Evolutionary conservation across 257 asterid species (phyloP).

Genomic region (Knoxia roxburghii): DNA sequence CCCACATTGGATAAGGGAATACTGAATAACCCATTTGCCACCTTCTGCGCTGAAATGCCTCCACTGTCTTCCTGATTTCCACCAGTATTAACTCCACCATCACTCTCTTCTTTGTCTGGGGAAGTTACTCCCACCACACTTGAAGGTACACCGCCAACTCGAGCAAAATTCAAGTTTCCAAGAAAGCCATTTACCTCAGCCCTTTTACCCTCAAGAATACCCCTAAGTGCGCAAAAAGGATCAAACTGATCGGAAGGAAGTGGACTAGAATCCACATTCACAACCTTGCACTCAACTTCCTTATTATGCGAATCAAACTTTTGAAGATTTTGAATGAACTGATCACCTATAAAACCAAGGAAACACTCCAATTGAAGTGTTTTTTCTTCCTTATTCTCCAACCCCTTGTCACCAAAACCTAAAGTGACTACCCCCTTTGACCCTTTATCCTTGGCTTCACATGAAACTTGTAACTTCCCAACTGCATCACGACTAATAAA

Average conservation of each 20-base stretch:
- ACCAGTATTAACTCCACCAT: slow-evolving; percentile 40
- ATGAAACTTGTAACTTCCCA: slow-evolving; percentile 20
- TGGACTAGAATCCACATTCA: slow-evolving; percentile 22
- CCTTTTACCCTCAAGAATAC: slow-evolving; percentile 74
- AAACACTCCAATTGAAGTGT: slow-evolving; percentile 57
- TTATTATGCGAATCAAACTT: slow-evolving; percentile 50
- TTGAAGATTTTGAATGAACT: slow-evolving; percentile 51
- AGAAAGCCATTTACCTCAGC: slow-evolving; percentile 75
- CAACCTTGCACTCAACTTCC: slow-evolving; percentile 39
- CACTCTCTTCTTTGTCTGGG: slow-evolving; percentile 50
- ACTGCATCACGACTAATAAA: slow-evolving; percentile 20
- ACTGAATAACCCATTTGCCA: slow-evolving; percentile 76
- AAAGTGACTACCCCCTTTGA: slow-evolving; percentile 8
- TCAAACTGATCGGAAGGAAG: slow-evolving; percentile 41
- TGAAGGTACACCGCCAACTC: slow-evolving; percentile 93
- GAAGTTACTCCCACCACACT: slow-evolving; percentile 62
- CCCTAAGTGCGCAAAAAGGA: slow-evolving; percentile 48
- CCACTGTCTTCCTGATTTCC: slow-evolving; percentile 54
- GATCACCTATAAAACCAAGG: slow-evolving; percentile 67
- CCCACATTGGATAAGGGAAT: slow-evolving; percentile 93
- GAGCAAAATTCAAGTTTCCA: slow-evolving; percentile 77
- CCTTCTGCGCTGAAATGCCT: slow-evolving; percentile 49
- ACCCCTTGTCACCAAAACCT: slow-evolving; percentile 17
- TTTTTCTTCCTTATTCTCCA: slow-evolving; percentile 46
- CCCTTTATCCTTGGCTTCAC: slow-evolving; percentile 34